phyloP scores from a whole-genome alignment of 169 alveolate genomes.

The Plasmodium cynomolgi region DNA sequence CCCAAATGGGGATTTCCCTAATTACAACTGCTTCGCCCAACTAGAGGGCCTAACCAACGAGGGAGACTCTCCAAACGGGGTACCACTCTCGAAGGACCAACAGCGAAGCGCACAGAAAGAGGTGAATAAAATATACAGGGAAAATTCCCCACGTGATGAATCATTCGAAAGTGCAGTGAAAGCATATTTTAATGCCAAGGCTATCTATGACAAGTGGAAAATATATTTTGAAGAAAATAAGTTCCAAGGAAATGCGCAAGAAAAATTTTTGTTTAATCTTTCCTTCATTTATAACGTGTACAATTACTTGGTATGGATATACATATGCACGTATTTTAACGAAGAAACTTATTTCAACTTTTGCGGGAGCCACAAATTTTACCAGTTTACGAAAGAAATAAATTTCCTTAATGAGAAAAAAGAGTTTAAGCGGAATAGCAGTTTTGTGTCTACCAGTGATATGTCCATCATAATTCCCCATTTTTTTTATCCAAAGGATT shows the following conservation, averaged over 20 bases:
- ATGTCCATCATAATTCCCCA: conserved; percentile 31
- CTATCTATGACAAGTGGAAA: conserved; percentile 43
- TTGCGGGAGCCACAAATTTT: conserved; percentile 51
- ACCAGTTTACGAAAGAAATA: conserved; percentile 32
- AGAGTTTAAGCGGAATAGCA: conserved; percentile 10
- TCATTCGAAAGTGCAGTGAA: background rate
- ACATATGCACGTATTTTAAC: conserved; percentile 34
- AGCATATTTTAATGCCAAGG: conserved; percentile 3
- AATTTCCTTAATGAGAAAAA: conserved; percentile 12
- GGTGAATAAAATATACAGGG: background rate
- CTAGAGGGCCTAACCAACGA: background rate
- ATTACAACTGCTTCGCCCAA: background rate
- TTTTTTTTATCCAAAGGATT: conserved; percentile 52
- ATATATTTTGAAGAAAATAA: conserved; percentile 25
- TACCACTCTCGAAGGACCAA: background rate
- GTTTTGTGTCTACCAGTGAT: conserved; percentile 5
- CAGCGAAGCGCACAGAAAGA: background rate
- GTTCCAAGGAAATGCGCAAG: conserved; percentile 28
- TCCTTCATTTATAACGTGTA: conserved; percentile 65
- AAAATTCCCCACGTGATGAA: background rate
- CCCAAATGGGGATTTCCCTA: background rate
- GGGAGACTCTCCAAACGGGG: background rate
- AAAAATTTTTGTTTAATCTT: conserved; percentile 28
- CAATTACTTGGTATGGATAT: conserved; percentile 53
- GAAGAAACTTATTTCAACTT: conserved; percentile 33